Base-by-base conservation (phyloP, 176 grass and related monocot genomes). In the Canna indica region DNA sequence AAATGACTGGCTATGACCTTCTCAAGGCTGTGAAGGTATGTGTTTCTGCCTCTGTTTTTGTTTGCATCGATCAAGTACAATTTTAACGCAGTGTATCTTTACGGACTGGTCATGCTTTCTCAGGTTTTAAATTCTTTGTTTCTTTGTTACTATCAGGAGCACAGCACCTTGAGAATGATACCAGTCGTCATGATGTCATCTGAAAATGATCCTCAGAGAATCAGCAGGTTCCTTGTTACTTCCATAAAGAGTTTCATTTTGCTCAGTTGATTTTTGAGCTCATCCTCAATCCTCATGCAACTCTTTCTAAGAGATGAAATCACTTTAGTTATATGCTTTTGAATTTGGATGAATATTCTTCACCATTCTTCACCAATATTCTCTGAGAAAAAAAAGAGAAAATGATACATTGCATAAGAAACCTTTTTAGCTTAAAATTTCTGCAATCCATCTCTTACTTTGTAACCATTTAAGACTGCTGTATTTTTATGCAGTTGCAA, bases 101-200 rank as follows among this genome's bases (percentile, higher is more conserved):
- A 50, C 18, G n/a, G n/a, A n/a, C 34, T 71, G n/a, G 48, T 74
- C 31, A 67, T 58, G 36, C 60, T 33, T 62, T 15, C 3, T 29
- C 35, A 58, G 60, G 28, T 29, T 14, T 28, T 22, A 1, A 28
- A 10, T 46, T 36, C n/a, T n/a, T 38, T 58, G 42, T 20, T 59
- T 50, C 39, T 69, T 14, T n/a, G n/a, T 1, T 31, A 28, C 18
- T 33, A 4, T 73, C 78, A 88, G 90, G 84, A 88, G n/a, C 74
- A 84, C 84, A 94, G 77, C 71, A 80, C 76, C 20, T 81, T 75
- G 59, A 99, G 82, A 81, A 73, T 84, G 0, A 94, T 99, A 47
- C 95, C 95, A 54, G 90, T 99, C 46, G 78, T 99, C 76, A 74
- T 99, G 81, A 99, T 99, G 95, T 99, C 95, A 42, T 99, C 95